A percentile compares a stretch with the other conserved stretches of the same genome.
Evolutionary conservation across 345 rosid genomes (phyloP).

Genomic region (Citrus cavaleriei): DNA sequence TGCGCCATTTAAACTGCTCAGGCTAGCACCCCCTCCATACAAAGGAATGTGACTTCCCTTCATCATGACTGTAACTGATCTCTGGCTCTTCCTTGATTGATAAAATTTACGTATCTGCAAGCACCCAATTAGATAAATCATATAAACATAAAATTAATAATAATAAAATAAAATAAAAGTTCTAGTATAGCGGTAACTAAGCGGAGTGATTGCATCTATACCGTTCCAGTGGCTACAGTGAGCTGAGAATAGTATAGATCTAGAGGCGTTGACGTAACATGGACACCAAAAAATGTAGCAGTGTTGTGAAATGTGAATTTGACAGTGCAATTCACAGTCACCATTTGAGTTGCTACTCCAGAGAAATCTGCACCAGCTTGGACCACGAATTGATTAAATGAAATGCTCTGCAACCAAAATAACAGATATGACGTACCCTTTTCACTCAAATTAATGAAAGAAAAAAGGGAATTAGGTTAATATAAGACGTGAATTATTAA

Average conservation of each 20-base stretch:
- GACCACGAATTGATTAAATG: constrained; percentile 47
- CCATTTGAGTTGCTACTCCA: constrained; percentile 66
- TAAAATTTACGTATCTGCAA: constrained; percentile 51
- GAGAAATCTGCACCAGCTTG: constrained; percentile 69
- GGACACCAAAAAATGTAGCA: constrained; percentile 66
- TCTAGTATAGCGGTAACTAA: not conserved
- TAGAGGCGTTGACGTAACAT: constrained; percentile 53
- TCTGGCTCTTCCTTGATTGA: constrained; percentile 63
- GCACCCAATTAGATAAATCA: not conserved
- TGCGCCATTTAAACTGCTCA: constrained; percentile 49
- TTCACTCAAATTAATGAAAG: not conserved
- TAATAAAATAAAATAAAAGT: not conserved
- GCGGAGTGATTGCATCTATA: constrained; percentile 1
- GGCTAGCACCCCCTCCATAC: constrained; percentile 58
- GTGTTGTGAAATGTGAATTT: constrained; percentile 54
- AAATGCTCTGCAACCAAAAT: constrained; percentile 38
- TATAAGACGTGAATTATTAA: not conserved
- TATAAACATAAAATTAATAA: not conserved
- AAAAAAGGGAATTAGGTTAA: not conserved
- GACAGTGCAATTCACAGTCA: constrained; percentile 56
- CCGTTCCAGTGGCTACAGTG: constrained; percentile 56
- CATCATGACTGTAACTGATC: constrained; percentile 34
- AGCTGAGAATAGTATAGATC: constrained; percentile 61
- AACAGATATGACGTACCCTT: not conserved
- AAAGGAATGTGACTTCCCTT: constrained; percentile 46